Evolutionary conservation across 2,329 filamentous ascomycete species (phyloP).

Genomic region (Aspergillus puulaauensis): DNA sequence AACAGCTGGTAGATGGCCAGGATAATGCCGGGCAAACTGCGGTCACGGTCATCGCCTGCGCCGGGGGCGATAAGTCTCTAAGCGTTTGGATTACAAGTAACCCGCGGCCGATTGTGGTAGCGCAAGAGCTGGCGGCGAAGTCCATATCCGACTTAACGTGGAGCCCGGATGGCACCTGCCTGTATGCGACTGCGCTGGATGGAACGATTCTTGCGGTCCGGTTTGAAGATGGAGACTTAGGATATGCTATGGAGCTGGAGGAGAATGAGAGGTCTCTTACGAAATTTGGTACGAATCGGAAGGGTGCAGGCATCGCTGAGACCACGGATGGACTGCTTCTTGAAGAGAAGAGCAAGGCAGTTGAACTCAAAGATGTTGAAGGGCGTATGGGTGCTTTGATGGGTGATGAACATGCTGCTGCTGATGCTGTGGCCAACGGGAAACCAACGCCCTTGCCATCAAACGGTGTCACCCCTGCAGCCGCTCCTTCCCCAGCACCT

Average conservation of each 20-base stretch:
- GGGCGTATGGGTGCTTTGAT: slow-evolving; percentile 98
- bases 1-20: slow-evolving; percentile 43
- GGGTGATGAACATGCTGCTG: slow-evolving; percentile 69
- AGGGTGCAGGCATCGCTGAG: slow-evolving; percentile 87
- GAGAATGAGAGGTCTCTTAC: slow-evolving; percentile 92
- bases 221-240: slow-evolving; percentile 84
- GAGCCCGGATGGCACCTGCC: slow-evolving; percentile 84
- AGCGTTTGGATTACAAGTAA: slow-evolving; percentile 98
- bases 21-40: slow-evolving; percentile 47
- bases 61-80: slow-evolving; percentile 92
- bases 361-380: slow-evolving; percentile 84
- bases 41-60: slow-evolving; percentile 94
- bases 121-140: slow-evolving; percentile 85
- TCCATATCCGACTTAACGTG: slow-evolving; percentile 92
- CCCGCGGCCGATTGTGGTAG: slow-evolving; percentile 82
- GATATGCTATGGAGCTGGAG: slow-evolving; percentile 79
- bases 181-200: slow-evolving; percentile 86
- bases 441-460: slow-evolving; percentile 36
- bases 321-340: slow-evolving; percentile 84
- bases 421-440: slow-evolving; percentile 54
- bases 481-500: slow-evolving; percentile 30
- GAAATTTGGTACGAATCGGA: slow-evolving; percentile 85
- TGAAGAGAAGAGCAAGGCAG: slow-evolving; percentile 89
- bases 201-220: slow-evolving; percentile 79
- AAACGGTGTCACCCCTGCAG: slow-evolving; percentile 46